Evolutionary conservation across 192 early-diverging fungal genomes (phyloP).

Genomic region (Gigaspora rosea): DNA sequence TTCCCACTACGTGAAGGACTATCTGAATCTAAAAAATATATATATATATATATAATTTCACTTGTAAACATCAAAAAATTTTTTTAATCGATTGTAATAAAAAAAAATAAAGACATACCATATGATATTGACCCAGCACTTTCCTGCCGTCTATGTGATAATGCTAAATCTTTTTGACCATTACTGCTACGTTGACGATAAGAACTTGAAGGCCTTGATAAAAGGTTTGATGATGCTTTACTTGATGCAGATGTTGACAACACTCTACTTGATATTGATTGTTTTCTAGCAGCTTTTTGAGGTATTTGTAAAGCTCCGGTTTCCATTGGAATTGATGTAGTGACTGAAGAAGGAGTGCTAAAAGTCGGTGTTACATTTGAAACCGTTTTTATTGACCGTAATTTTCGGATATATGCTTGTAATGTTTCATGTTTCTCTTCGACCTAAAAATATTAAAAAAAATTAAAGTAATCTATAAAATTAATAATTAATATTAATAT

Average conservation of each 20-base stretch:
- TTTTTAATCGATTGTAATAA: background rate
- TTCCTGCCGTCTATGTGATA: conserved; percentile 42
- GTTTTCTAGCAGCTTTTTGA: conserved; percentile 19
- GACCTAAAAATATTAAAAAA: background rate
- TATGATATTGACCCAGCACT: conserved; percentile 41
- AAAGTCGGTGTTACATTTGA: conserved; percentile 4
- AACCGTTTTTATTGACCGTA: conserved; percentile 25
- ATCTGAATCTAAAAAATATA: conserved; percentile 22
- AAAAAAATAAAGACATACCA: background rate
- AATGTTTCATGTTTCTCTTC: conserved; percentile 32
- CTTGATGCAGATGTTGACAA: conserved; percentile 27
- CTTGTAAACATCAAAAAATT: background rate
- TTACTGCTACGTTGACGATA: too few relatives aligned
- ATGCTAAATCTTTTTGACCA: background rate
- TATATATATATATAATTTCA: background rate
- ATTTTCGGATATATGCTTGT: conserved; percentile 25
- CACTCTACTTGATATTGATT: conserved; percentile 19
- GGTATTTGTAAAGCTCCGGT: conserved; percentile 12
- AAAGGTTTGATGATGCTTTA: background rate
- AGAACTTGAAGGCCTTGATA: background rate
- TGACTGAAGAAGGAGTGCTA: background rate
- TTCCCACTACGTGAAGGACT: conserved; percentile 43
- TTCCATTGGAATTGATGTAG: background rate
- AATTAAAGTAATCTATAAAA: background rate
- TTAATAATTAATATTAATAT: background rate